Evolutionary conservation across 768 basidiomycete genomes (phyloP).

Genomic region (Macrolepiota fuliginosa): DNA sequence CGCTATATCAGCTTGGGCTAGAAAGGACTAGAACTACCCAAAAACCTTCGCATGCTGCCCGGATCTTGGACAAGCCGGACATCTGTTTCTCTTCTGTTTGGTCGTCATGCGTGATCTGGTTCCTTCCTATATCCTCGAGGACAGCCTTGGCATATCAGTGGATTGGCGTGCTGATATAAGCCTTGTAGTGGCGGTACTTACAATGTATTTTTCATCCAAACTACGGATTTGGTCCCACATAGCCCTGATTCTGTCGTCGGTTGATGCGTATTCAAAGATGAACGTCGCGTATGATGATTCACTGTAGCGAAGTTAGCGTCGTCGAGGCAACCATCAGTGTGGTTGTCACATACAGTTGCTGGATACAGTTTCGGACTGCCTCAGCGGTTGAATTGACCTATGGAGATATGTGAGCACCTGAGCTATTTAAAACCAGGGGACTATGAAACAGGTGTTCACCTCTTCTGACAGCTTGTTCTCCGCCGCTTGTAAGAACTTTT

Average conservation of each 20-base stretch:
- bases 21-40: not conserved
- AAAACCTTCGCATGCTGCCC: conserved; percentile 11
- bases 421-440: not conserved
- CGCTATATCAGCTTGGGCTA: not conserved
- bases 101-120: not conserved
- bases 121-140: not conserved
- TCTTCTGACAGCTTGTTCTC: conserved; percentile 6
- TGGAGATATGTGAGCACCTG: not conserved
- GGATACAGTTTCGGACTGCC: not conserved
- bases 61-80: conserved; percentile 6
- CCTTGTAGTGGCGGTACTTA: not conserved
- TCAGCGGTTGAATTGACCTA: not conserved
- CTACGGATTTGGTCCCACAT: conserved; percentile 1
- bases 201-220: not conserved
- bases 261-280: conserved; percentile 2
- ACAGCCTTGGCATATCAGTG: not conserved
- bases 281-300: conserved; percentile 3
- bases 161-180: not conserved
- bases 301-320: not conserved
- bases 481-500: conserved; percentile 3
- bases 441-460: not conserved
- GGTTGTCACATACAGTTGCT: conserved; percentile 1
- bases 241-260: conserved; percentile 2
- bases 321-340: not conserved
- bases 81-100: conserved; percentile 2